Percentiles rank a stretch among this genome's conserved stretches.
Evolutionary conservation across 805 yeast genomes (phyloP).

Genomic region (Cyberlindnera americana): DNA sequence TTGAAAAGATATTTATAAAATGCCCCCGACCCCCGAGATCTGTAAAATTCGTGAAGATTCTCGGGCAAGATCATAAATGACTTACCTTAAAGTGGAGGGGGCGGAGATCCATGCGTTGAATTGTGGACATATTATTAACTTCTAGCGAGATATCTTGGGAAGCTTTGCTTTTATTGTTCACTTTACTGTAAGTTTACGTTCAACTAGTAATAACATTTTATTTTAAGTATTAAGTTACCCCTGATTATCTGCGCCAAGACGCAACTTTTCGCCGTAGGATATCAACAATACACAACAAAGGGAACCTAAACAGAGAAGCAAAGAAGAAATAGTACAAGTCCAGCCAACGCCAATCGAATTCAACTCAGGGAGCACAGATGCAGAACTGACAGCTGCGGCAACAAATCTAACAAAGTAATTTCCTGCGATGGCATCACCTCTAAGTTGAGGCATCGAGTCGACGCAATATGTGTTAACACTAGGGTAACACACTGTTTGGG

Average conservation of each 20-base stretch:
- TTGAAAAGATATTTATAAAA: too few species aligned
- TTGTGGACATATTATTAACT: too few species aligned
- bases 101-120: too few species aligned
- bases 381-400: slow-evolving; percentile 50
- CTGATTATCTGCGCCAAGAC: too few species aligned
- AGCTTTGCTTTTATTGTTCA: too few species aligned
- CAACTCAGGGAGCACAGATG: slow-evolving; percentile 44
- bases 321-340: slow-evolving; percentile 49
- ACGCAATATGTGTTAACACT: slow-evolving; percentile 55
- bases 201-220: too few species aligned
- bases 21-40: too few species aligned
- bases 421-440: slow-evolving; percentile 54
- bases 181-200: too few species aligned
- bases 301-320: slow-evolving; percentile 38
- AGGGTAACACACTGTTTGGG: slow-evolving; percentile 51
- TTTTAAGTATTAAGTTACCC: too few species aligned
- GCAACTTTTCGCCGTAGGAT: slow-evolving; percentile 37
- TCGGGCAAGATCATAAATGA: slow-evolving; percentile 2
- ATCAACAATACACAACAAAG: slow-evolving; percentile 33
- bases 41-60: slow-evolving; percentile 8
- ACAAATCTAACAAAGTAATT: slow-evolving; percentile 49
- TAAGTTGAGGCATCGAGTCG: slow-evolving; percentile 51
- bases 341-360: slow-evolving; percentile 53
- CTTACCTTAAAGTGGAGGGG: background rate
- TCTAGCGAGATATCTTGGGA: too few species aligned